A percentile compares a stretch with the other conserved stretches of the same genome.
phyloP scores from a whole-genome alignment of 169 alveolate species.

The Besnoitia besnoiti region DNA sequence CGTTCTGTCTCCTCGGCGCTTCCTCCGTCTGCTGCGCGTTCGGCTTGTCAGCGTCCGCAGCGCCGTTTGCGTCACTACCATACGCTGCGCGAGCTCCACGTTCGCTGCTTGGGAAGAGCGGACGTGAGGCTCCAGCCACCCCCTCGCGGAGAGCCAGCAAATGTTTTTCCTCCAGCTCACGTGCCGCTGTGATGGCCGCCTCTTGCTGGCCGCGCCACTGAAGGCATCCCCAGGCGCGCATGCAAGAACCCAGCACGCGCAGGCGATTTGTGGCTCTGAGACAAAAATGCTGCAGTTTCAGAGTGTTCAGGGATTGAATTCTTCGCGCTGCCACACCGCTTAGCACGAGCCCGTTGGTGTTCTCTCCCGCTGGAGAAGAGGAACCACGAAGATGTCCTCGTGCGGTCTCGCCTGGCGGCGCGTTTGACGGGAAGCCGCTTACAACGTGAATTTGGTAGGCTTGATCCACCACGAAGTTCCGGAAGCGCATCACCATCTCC shows the following conservation, averaged over 20 bases:
- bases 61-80: background rate
- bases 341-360: too few relatives aligned
- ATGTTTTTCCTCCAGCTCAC: conserved; percentile 22
- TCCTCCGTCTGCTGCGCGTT: background rate
- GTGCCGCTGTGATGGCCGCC: conserved; percentile 4
- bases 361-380: too few relatives aligned
- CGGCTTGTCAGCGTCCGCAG: background rate
- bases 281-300: too few relatives aligned
- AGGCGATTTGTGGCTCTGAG: too few relatives aligned
- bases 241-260: too few relatives aligned
- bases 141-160: background rate
- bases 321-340: too few relatives aligned
- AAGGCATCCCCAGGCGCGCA: background rate
- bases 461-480: conserved; percentile 25
- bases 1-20: background rate
- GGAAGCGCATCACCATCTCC: conserved; percentile 39
- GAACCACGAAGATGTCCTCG: too few relatives aligned
- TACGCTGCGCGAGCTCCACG: background rate
- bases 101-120: background rate
- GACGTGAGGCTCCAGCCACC: background rate
- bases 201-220: conserved; percentile 50
- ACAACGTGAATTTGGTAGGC: conserved; percentile 33
- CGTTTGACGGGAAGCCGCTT: too few relatives aligned
- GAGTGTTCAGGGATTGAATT: too few relatives aligned
- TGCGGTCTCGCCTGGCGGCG: too few relatives aligned